Conservation (phyloP, 2,329 filamentous ascomycete genomes). For the Talaromyces islandicus region DNA sequence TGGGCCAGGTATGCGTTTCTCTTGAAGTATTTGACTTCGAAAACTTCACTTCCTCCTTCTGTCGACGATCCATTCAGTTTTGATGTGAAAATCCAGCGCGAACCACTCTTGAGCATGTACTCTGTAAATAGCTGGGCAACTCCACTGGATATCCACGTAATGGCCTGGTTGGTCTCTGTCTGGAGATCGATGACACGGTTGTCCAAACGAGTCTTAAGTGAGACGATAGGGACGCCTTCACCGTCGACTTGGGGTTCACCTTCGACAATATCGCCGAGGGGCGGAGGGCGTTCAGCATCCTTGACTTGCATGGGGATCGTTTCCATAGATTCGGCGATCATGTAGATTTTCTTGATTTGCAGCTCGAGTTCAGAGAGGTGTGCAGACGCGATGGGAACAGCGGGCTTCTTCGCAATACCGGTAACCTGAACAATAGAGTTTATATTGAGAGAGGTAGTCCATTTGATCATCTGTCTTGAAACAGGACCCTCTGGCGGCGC, state of each 20-base stretch:
- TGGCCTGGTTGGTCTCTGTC: conserved; percentile 83
- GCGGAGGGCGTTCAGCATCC: conserved; percentile 45
- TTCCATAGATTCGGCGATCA: conserved; percentile 61
- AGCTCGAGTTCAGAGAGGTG: conserved; percentile 75
- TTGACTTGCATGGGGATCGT: conserved; percentile 56
- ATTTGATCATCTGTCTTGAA: conserved; percentile 91
- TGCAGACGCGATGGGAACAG: conserved; percentile 83
- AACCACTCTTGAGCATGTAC: conserved; percentile 69
- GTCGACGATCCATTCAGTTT: conserved; percentile 85
- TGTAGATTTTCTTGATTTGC: conserved; percentile 78
- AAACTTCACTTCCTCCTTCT: conserved; percentile 89
- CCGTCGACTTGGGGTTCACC: conserved; percentile 46
- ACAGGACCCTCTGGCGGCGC: conserved; percentile 52
- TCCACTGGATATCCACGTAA: conserved; percentile 64
- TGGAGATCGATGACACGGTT: conserved; percentile 92
- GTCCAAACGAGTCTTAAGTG: conserved; percentile 77
- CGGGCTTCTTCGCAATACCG: conserved; percentile 71
- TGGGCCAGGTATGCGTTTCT: conserved; percentile 66
- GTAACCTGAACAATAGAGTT: conserved; percentile 80
- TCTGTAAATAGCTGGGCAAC: conserved; percentile 67
- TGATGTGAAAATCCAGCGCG: conserved; percentile 81
- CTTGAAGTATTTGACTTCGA: conserved; percentile 84
- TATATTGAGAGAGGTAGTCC: conserved; percentile 64
- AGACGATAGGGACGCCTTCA: conserved; percentile 61
- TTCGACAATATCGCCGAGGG: conserved; percentile 32